Evolutionary conservation across 495 filamentous ascomycete genomes (phyloP).

Genomic region (Penicillium manginii): DNA sequence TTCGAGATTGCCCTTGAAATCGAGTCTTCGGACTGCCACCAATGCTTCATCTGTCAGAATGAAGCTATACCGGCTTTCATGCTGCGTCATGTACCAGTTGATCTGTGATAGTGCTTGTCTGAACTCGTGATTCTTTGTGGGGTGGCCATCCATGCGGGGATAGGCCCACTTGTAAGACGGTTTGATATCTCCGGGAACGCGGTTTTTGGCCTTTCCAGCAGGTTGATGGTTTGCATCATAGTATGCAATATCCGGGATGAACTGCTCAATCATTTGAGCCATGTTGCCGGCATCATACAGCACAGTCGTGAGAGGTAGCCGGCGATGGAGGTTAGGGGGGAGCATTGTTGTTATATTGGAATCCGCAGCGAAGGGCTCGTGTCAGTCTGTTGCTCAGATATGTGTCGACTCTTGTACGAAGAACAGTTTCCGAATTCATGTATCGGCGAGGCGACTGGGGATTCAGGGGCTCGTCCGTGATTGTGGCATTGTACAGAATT

Average conservation of each 20-base stretch:
- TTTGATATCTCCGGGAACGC: slow-evolving; percentile 23
- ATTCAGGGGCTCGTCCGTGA: too few species aligned
- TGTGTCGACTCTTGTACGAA: too few species aligned
- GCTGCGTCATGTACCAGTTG: slow-evolving; percentile 23
- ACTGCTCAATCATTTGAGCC: neutral
- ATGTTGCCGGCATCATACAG: neutral
- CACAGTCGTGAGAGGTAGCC: too few species aligned
- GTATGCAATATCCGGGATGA: neutral
- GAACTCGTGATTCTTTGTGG: slow-evolving; percentile 5
- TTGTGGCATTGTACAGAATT: too few species aligned
- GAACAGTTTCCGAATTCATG: too few species aligned
- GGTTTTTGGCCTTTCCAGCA: slow-evolving; percentile 3
- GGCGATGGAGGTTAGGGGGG: too few species aligned
- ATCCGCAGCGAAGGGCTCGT: too few species aligned
- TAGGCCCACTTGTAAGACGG: slow-evolving; percentile 23
- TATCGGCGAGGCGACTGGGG: too few species aligned
- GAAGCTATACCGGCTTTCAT: slow-evolving; percentile 19
- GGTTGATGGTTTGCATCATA: neutral
- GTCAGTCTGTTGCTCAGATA: too few species aligned
- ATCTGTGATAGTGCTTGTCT: slow-evolving; percentile 20
- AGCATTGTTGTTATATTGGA: too few species aligned
- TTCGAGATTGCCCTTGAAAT: slow-evolving; percentile 18
- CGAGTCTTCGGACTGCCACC: slow-evolving; percentile 22
- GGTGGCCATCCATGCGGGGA: neutral
- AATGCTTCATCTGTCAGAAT: slow-evolving; percentile 24